Evolutionary conservation across 1,284 basidiomycete genomes (phyloP).

Genomic region (Papiliotrema fonsecae): DNA sequence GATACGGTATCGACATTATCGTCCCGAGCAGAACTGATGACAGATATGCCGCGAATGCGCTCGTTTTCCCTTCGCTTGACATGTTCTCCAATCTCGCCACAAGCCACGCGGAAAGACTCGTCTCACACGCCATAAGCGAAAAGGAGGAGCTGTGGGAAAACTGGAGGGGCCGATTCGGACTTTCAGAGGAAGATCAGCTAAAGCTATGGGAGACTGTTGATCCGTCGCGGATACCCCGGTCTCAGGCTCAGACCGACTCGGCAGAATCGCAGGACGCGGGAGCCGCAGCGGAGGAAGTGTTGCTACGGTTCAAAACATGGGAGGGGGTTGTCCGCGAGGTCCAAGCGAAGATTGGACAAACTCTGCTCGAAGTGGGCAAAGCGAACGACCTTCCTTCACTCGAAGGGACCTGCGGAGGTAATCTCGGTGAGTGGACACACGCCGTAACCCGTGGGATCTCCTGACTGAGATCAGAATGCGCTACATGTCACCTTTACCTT

Average conservation of each 20-base stretch:
- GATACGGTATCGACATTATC: neutral
- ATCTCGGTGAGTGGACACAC: slow-evolving; percentile 33
- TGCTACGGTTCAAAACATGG: slow-evolving; percentile 32
- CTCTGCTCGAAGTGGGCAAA: slow-evolving; percentile 40
- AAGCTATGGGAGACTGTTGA: slow-evolving; percentile 17
- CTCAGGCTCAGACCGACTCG: neutral
- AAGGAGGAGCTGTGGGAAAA: slow-evolving; percentile 26
- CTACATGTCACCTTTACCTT: slow-evolving; percentile 48
- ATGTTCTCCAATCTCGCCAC: slow-evolving; percentile 64
- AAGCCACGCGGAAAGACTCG: slow-evolving; percentile 55
- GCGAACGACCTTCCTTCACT: slow-evolving; percentile 39
- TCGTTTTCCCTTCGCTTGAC: slow-evolving; percentile 70
- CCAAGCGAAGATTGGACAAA: slow-evolving; percentile 32
- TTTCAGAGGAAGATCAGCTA: slow-evolving; percentile 62
- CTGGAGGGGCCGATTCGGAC: slow-evolving; percentile 73
- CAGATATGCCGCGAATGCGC: slow-evolving; percentile 72
- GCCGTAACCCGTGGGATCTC: neutral
- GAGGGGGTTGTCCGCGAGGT: slow-evolving; percentile 30
- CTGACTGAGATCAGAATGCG: slow-evolving; percentile 36
- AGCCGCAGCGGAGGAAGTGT: slow-evolving; percentile 5
- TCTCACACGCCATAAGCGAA: slow-evolving; percentile 52
- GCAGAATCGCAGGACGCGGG: neutral
- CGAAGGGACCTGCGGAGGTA: slow-evolving; percentile 48
- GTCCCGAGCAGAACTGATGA: neutral
- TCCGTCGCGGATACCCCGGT: neutral